Evolutionary conservation across 2,329 filamentous ascomycete genomes (phyloP), one percentile per base, ranked within the genome.

Genomic region (Colletotrichum chrysophilum): DNA sequence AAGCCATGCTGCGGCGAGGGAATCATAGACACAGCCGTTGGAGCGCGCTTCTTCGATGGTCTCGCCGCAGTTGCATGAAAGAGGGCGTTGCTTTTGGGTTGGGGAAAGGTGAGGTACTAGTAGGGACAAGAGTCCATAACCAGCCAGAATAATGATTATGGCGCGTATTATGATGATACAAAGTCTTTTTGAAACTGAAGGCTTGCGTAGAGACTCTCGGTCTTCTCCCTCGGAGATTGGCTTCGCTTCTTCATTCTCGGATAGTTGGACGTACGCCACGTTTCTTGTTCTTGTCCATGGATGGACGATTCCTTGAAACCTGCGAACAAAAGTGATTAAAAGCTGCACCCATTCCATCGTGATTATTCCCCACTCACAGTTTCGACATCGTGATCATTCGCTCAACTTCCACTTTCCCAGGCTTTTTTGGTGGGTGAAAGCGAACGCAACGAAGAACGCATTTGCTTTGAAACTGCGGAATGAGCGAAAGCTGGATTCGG

Each of bases 1-100:
- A 3, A 86, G 79, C 84, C 83, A 86, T 12, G 83, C 79, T 5
- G 82, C 79, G 1, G 82, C 78, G 16, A 85, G 77, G 7, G 81
- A 78, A 71, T 85, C 84, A 77, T 82, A 86, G 30, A 78, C 78
- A 78, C 84, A 85, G 21, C 78, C 75, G 5, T 80, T 70, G 3
- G 78, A 9, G 5, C 74, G 43, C 0, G 84, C 84, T 74, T 85
- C 79, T 4, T 65, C 62, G 8, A 80, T 77, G 5, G 80, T 79
- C 14, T 78, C 77, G 43, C 84, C 83, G 78, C 84, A 85, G 77
- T 80, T 74, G 70, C 83, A 85, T 13, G 77, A 79, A 6, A 48
- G 21, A 16, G 6, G 4, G 1, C 16, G 60, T 3, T 30, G 5
- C 4, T 28, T 4, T 5, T 10, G 38, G n/a, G 4, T n/a, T 18